phyloP scores from a whole-genome alignment of 2,329 filamentous ascomycete genomes.

The Neonectria sp. region DNA sequence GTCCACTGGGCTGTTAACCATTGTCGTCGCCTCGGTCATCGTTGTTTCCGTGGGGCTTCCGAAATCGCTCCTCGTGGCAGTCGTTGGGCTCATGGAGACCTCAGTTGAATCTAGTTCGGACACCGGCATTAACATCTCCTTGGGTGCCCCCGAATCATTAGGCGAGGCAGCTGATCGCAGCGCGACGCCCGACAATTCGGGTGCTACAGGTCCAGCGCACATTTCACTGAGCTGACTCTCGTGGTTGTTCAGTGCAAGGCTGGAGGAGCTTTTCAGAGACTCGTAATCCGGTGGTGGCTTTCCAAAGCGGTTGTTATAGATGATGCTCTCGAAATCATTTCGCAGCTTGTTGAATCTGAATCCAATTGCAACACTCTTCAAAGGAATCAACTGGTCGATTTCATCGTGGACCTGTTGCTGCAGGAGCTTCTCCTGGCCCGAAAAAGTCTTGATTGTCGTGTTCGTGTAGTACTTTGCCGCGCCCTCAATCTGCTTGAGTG shows the following conservation, averaged over 20 bases:
- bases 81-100: background rate
- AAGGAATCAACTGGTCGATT: conserved; percentile 41
- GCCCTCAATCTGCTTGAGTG: conserved; percentile 45
- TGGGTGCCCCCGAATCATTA: background rate
- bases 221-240: conserved; percentile 22
- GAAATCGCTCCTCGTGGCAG: background rate
- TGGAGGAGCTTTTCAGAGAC: conserved; percentile 37
- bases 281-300: conserved; percentile 29
- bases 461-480: conserved; percentile 44
- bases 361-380: conserved; percentile 40
- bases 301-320: conserved; percentile 42
- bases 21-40: background rate
- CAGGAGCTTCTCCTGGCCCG: conserved; percentile 38
- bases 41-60: background rate
- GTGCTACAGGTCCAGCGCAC: background rate
- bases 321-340: conserved; percentile 33
- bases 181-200: conserved; percentile 26
- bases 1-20: background rate
- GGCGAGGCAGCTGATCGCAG: too few species aligned
- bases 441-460: conserved; percentile 37
- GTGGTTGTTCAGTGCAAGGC: conserved; percentile 13
- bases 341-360: conserved; percentile 46
- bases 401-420: conserved; percentile 47
- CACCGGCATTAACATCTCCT: conserved; percentile 3
- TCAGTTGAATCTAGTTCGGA: conserved; percentile 37